phyloP scores from a whole-genome alignment of 352 stramenopile species.

The Phytophthora macrochlamydospora region DNA sequence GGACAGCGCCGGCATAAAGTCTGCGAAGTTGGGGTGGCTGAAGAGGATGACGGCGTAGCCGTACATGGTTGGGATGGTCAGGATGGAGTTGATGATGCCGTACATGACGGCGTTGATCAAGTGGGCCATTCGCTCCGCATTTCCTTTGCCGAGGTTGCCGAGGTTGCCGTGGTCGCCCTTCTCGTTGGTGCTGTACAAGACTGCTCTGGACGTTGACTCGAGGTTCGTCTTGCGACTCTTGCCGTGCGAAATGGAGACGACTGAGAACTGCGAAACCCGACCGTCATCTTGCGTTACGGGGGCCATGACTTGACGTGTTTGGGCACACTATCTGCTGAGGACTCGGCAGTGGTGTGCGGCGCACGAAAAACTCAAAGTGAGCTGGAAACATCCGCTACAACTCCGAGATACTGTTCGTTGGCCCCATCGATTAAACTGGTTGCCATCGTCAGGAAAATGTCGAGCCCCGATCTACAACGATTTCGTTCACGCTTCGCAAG shows the following conservation, averaged over 20 bases:
- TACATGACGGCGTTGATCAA: constrained; percentile 81
- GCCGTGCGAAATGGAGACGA: neutral
- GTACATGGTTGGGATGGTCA: constrained; percentile 94
- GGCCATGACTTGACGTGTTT: neutral
- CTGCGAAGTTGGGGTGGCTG: constrained; percentile 84
- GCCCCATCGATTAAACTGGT: neutral
- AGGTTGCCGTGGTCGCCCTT: constrained; percentile 3
- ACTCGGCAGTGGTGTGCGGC: neutral
- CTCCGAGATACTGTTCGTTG: neutral
- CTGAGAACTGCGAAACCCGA: neutral
- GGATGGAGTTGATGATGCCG: constrained; percentile 92
- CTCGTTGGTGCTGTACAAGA: constrained; percentile 23
- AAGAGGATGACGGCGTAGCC: constrained; percentile 97
- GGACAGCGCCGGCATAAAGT: constrained; percentile 88
- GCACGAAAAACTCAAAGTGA: constrained; percentile 1
- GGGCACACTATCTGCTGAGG: neutral
- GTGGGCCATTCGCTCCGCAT: constrained; percentile 23
- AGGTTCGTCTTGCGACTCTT: constrained; percentile 3
- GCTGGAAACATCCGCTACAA: neutral
- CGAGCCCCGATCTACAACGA: no score
- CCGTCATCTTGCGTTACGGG: neutral
- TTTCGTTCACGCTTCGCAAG: no score
- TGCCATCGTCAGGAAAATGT: no score
- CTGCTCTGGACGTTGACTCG: constrained; percentile 25
- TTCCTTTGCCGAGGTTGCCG: neutral